Evolutionary conservation across 495 filamentous ascomycete species (phyloP).

Genomic region (Cudoniella acicularis): DNA sequence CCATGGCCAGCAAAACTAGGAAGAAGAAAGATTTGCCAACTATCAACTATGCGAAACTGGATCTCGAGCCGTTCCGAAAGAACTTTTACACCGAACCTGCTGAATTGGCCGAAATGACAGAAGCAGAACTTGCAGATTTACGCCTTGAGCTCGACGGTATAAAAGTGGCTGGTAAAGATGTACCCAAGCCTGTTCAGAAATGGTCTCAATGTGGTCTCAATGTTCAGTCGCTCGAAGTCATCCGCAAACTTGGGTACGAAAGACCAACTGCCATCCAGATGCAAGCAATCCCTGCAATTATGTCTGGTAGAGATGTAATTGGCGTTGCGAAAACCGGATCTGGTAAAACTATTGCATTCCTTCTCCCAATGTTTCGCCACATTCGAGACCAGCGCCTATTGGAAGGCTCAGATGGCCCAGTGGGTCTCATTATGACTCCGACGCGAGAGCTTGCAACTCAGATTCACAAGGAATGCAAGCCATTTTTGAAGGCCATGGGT

Average conservation of each 20-base stretch:
- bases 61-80: slow-evolving; percentile 84
- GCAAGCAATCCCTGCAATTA: slow-evolving; percentile 91
- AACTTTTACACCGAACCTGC: slow-evolving; percentile 89
- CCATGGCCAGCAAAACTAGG: slow-evolving; percentile 77
- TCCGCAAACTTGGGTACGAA: slow-evolving; percentile 79
- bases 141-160: slow-evolving; percentile 90
- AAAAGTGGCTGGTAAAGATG: slow-evolving; percentile 79
- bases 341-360: slow-evolving; percentile 96
- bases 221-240: slow-evolving; percentile 82
- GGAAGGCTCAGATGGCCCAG: slow-evolving; percentile 81
- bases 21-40: slow-evolving; percentile 95
- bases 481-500: slow-evolving; percentile 84
- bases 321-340: slow-evolving; percentile 97
- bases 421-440: slow-evolving; percentile 86
- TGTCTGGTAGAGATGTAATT: slow-evolving; percentile 95
- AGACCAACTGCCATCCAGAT: slow-evolving; percentile 90
- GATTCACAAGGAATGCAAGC: slow-evolving; percentile 90
- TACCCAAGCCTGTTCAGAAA: slow-evolving; percentile 90
- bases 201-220: slow-evolving; percentile 95
- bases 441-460: slow-evolving; percentile 94
- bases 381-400: slow-evolving; percentile 90
- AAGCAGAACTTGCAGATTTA: slow-evolving; percentile 76
- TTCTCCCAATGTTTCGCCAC: slow-evolving; percentile 94
- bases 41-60: slow-evolving; percentile 78
- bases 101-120: slow-evolving; percentile 79